Base-by-base conservation (phyloP, 164 flowering plant species). In the Stephania japonica region DNA sequence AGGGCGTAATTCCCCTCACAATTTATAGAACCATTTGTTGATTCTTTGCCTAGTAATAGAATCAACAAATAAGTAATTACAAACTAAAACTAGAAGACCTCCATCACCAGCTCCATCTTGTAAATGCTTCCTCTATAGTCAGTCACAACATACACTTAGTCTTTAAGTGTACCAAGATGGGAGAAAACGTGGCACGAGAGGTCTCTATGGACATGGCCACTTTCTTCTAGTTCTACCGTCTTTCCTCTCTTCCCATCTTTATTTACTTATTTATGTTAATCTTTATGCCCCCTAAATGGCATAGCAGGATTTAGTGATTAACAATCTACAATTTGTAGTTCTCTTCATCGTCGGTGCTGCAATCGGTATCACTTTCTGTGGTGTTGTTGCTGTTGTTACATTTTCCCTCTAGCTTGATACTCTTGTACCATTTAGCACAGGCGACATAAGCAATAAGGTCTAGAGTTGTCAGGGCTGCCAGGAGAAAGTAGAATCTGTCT, bases 401-500 rank as follows among this genome's bases (percentile, higher is more conserved):
- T 65, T 74, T 72, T 11, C 80, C 86, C 75, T 85, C 89, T 73
- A 85, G 64, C 82, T 87, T 84, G 78, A 85, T 91, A 69, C 77
- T 62, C 73, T 85, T 88, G 85, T 92, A 94, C 93, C 91, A 85
- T 82, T 72, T 88, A 6, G 99, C 97, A 69, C 86, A 86, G 0
- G 66, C 84, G 12, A 94, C 75, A 64, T 90, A 92, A 38, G 88
- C 78, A 5, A 85, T 68, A n/a, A 94, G 75, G 70, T 92, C 95
- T 3, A 84, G 24, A 0, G 78, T 65, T 8, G 97, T 89, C 75
- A 94, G 71, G 21, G 75, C 86, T 1, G 98, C 97, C 63, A 94
- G 72, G 67, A 94, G 88, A 83, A 91, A 92, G 87, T 75, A 92
- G 63, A 92, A 92, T 76, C 89, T 86, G 73, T 95, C 97, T n/a